Evolutionary conservation across 2,329 filamentous ascomycete species (phyloP), one percentile per base, ranked within the genome.

Genomic region (Byssothecium circinans): DNA sequence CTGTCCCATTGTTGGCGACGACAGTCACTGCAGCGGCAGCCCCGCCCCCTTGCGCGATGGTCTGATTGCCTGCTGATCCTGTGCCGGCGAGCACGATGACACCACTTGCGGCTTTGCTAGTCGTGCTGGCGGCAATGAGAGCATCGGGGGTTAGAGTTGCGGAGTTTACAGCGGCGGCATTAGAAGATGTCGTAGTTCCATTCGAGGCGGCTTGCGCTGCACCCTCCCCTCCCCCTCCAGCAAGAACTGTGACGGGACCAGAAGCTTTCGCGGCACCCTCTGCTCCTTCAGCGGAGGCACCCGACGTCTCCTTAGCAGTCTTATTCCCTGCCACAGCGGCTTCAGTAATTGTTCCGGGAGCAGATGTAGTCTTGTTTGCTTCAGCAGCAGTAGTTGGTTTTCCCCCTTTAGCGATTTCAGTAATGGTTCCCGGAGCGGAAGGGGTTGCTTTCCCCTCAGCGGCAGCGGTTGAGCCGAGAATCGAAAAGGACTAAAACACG

Each of bases 121-220:
- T 60, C 4, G 59, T 62, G 2, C 57, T 58, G 11, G 56, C 55
- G 8, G 53, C 54, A 8, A 51, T 49, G 25, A 64, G 50, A 17
- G 51, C 61, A 45, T 52, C 62, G 17, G 45, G 35, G 3, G 56
- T 65, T 23, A 62, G 34, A 3, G 52, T 57, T 8, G 60, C 58
- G 15, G 62, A 55, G 25, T 60, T 34, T 35, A 60, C 54, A 39
- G 50, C 11, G 4, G 46, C 41, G 18, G 49, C 50, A 2, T 8
- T 41, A 23, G 38, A 30, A n/a, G 18, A 14, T 8, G 27, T 39
- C 1, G 52, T 36, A 17, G 62, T 49, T 15, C 53, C 38, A 2
- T 35, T 45, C 20, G 38, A 36, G 12, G 45, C 41, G 18, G 57
- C 53, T 35, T 52, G 32, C 22, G 47, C 39, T 36, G 32, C 36